phyloP scores from a whole-genome alignment of 768 basidiomycete species.

The Amanita rimosa region DNA sequence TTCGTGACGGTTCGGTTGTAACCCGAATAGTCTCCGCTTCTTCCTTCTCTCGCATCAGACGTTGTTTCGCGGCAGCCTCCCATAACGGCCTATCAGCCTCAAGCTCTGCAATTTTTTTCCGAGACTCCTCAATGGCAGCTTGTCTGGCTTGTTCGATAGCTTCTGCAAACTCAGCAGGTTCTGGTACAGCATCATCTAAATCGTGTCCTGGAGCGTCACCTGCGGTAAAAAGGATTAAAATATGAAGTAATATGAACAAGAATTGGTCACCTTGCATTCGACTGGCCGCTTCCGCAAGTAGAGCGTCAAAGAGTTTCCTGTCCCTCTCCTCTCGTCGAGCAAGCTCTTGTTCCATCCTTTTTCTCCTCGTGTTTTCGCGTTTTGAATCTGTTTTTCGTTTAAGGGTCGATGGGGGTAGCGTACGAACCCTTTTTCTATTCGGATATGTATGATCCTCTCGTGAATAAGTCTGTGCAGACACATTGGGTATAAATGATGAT shows the following conservation, averaged over 20 bases:
- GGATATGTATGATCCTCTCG: conserved; percentile 12
- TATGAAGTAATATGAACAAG: background rate
- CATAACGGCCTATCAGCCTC: conserved; percentile 52
- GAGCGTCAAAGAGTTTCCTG: conserved; percentile 14
- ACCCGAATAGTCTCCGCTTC: conserved; percentile 9
- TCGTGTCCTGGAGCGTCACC: background rate
- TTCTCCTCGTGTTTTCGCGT: conserved; percentile 30
- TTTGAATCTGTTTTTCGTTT: conserved; percentile 25
- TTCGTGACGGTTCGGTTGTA: background rate
- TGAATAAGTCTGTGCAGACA: background rate
- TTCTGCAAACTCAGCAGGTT: background rate
- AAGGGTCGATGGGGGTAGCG: conserved; percentile 28
- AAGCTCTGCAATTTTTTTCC: conserved; percentile 56
- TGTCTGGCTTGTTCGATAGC: conserved; percentile 21
- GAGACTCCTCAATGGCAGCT: conserved; percentile 48
- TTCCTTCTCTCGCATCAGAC: conserved; percentile 21
- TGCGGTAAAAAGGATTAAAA: background rate
- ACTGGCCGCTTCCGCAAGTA: background rate
- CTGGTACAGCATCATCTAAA: background rate
- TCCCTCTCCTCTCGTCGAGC: conserved; percentile 26
- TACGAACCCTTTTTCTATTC: conserved; percentile 39
- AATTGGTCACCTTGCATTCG: background rate
- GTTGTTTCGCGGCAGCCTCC: conserved; percentile 40
- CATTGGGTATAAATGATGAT: background rate
- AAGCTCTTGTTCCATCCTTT: conserved; percentile 26